Base-by-base conservation (phyloP, 176 grass and related monocot genomes). In the Chrysopogon serrulatus region DNA sequence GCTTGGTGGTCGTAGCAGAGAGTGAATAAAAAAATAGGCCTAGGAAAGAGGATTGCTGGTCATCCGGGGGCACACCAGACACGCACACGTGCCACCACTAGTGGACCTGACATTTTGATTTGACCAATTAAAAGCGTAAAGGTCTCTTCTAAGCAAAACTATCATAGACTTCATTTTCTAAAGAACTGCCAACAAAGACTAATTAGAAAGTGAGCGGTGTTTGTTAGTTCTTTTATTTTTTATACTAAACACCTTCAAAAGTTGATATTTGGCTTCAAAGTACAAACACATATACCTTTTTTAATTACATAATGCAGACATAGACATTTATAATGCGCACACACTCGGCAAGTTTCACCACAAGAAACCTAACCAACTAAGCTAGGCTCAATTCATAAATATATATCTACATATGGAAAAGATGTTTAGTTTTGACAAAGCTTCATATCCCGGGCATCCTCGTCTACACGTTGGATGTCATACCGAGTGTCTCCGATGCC, bases 41-140 rank as follows among this genome's bases (percentile, higher is more conserved):
- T 80, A 33, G 8, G 41, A 34, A 2, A n/a, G 71, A 40, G 86
- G 11, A 57, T 79, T 61, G 21, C 42, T 73, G 59, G 81, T 24
- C 34, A 35, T 15, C 65, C 21, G 35, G 59, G n/a, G 37, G n/a
- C 67, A 73, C 48, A 78, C 74, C 23, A 67, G 66, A 90, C 88
- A 86, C 15, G 88, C 88, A 79, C 88, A 90, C 83, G 84, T 78
- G 88, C 57, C 6, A 78, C 32, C 65, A 23, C 21, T 24, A 45
- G 72, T 83, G 79, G 60, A 18, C 37, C 79, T 65, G n/a, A 68
- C 49, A 10, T 5, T 36, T 24, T 87, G 85, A 68, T 68, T 78
- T 86, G 88, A 82, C 83, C 27, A 63, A 86, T 72, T 71, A 54
- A 75, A 82, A 37, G 71, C 2, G 16, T n/a, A 68, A 66, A 45